phyloP scores from a whole-genome alignment of 2,329 filamentous ascomycete species.

The Metarhizium brunneum region DNA sequence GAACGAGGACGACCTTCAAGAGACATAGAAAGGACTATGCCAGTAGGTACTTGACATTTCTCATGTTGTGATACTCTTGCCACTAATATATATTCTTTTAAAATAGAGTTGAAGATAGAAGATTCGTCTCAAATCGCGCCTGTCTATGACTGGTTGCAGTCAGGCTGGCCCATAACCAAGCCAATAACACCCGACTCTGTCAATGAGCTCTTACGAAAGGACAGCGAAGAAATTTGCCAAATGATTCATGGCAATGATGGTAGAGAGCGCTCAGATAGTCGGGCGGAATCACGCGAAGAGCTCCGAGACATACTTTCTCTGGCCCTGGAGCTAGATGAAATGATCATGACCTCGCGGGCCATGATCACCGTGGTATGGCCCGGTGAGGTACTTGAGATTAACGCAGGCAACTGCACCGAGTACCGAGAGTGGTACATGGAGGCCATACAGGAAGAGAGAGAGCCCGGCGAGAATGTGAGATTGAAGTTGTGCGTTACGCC shows the following conservation, averaged over 20 bases:
- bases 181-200: background rate
- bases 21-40: background rate
- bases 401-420: background rate
- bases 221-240: background rate
- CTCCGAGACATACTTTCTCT: background rate
- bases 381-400: background rate
- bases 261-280: background rate
- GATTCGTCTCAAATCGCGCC: background rate
- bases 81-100: background rate
- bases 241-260: background rate
- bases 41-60: background rate
- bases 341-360: background rate
- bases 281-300: background rate
- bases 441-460: background rate
- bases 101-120: background rate
- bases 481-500: conserved; percentile 6
- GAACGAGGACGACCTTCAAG: background rate
- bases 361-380: background rate
- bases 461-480: too few relatives aligned
- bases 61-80: background rate
- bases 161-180: background rate
- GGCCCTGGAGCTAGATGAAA: background rate
- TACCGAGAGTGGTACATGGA: background rate
- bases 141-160: background rate
- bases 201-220: background rate